These are phyloP conservation scores for Zymoseptoria pseudotritici DNA, from an alignment of 2,329 filamentous ascomycete genomes.

Conservation along the genomic window DNA sequence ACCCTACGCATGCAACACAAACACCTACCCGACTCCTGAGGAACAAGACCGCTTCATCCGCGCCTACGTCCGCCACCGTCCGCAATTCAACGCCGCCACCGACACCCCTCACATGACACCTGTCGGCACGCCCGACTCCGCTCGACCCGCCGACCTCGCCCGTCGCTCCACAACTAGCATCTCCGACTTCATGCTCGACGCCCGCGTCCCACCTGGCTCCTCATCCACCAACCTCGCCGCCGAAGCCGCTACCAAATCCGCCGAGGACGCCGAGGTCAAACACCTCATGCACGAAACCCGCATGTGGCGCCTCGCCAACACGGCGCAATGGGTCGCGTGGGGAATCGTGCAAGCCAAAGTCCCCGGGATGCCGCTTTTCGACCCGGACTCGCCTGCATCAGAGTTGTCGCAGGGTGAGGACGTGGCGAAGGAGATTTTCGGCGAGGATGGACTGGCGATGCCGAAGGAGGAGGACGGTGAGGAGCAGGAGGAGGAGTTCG, in stretches of 20 bases:
- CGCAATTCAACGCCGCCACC: conserved; percentile 49
- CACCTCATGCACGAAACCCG: conserved; percentile 69
- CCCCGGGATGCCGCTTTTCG: conserved; percentile 56
- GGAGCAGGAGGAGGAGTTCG: conserved; percentile 68
- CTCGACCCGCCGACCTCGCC: conserved; percentile 14
- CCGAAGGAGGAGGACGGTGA: conserved; percentile 39
- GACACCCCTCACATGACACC: conserved; percentile 33
- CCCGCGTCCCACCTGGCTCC: conserved; percentile 38
- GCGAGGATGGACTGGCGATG: conserved; percentile 11
- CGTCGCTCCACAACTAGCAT: conserved; percentile 35
- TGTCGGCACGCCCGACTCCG: conserved; percentile 3
- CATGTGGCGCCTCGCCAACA: conserved; percentile 82
- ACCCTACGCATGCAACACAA: conserved; percentile 57
- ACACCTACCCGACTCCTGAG: conserved; percentile 66
- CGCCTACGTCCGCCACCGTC: conserved; percentile 77
- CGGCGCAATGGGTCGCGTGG: conserved; percentile 90
- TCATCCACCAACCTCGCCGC: not conserved
- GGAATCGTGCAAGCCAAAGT: conserved; percentile 92
- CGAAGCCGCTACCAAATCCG: conserved; percentile 46
- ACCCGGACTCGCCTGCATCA: conserved; percentile 15
- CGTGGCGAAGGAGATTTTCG: conserved; percentile 21
- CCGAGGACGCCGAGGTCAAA: conserved; percentile 58
- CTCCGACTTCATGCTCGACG: conserved; percentile 71
- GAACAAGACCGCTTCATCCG: conserved; percentile 80
- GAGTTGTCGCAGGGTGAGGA: conserved; percentile 26